Percentiles rank a stretch among this genome's conserved stretches.
phyloP scores from a whole-genome alignment of 2,329 filamentous ascomycete species.

The Pseudocercospora fuligena region DNA sequence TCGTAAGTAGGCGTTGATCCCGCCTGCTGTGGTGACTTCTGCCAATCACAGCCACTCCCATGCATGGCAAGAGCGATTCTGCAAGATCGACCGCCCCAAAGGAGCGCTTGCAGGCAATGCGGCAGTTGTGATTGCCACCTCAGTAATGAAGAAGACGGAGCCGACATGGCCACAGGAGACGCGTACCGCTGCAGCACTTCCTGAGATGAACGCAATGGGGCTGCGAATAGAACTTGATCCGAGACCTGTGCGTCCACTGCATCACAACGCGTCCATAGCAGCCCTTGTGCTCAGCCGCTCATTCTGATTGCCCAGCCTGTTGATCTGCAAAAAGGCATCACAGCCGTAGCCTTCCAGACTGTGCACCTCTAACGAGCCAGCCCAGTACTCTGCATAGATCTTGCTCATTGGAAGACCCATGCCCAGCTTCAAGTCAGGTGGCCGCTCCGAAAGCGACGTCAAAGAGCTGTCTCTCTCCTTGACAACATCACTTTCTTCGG shows the following conservation, averaged over 20 bases:
- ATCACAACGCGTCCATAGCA: slow-evolving; percentile 51
- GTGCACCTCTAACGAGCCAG: slow-evolving; percentile 86
- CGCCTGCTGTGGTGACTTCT: background rate
- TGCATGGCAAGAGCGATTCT: background rate
- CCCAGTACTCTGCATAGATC: slow-evolving; percentile 98
- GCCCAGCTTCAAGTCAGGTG: slow-evolving; percentile 83
- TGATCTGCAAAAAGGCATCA: slow-evolving; percentile 94
- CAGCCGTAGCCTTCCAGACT: slow-evolving; percentile 95
- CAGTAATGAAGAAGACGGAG: background rate
- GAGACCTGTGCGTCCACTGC: background rate
- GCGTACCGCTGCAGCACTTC: background rate
- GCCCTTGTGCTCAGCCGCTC: slow-evolving; percentile 76
- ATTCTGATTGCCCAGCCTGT: slow-evolving; percentile 95
- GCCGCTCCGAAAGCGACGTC: slow-evolving; percentile 77
- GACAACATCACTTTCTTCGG: slow-evolving; percentile 27
- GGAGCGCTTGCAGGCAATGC: background rate
- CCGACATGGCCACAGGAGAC: background rate
- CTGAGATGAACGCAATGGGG: background rate
- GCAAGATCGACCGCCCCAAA: background rate
- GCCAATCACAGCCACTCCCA: background rate
- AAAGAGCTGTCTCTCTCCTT: slow-evolving; percentile 68
- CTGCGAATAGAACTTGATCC: background rate
- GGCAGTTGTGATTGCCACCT: background rate
- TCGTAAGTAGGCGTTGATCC: background rate
- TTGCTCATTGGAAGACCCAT: slow-evolving; percentile 93